Percentiles rank a stretch among this genome's conserved stretches.
phyloP scores from a whole-genome alignment of 2,329 filamentous ascomycete genomes.

The Phyllosticta citrichinensis region DNA sequence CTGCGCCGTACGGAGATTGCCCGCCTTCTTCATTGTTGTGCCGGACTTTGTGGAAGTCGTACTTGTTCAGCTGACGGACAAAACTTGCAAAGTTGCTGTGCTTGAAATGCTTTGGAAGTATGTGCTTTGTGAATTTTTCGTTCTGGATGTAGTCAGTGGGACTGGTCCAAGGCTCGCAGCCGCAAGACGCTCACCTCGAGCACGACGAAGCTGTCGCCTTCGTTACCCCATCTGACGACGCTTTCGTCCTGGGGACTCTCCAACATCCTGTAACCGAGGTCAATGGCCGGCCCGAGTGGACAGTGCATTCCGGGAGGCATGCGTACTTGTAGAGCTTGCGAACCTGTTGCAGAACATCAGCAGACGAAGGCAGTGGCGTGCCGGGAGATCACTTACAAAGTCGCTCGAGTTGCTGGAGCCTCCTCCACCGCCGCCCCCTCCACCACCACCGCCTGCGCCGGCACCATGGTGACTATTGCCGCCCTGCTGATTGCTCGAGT shows the following conservation, averaged over 20 bases:
- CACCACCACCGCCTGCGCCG: conserved; percentile 25
- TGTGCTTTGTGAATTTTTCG: conserved; percentile 95
- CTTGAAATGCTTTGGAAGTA: conserved; percentile 97
- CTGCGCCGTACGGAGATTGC: conserved; percentile 69
- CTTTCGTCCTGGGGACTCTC: conserved; percentile 88
- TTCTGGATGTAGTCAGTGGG: conserved; percentile 48
- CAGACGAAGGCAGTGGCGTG: neutral
- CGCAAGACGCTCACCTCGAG: conserved; percentile 58
- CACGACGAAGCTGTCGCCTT: conserved; percentile 93
- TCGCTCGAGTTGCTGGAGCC: conserved; percentile 80
- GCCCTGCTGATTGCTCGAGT: conserved; percentile 1
- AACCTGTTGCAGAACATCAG: conserved; percentile 49
- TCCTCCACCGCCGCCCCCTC: conserved; percentile 28
- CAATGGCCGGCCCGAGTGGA: conserved; percentile 19
- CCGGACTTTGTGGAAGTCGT: conserved; percentile 96
- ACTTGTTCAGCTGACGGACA: conserved; percentile 91
- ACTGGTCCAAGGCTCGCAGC: neutral
- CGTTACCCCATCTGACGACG: conserved; percentile 91
- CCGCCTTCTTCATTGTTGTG: conserved; percentile 81
- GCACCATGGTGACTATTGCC: neutral
- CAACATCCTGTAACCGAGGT: conserved; percentile 61
- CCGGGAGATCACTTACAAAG: conserved; percentile 58
- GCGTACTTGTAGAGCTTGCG: conserved; percentile 95
- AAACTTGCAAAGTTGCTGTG: conserved; percentile 98
- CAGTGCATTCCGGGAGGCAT: conserved; percentile 13